Percentiles rank a stretch among this genome's conserved stretches.
Conservation (phyloP, 345 rosid species). For the Lenwebbia sp. region DNA sequence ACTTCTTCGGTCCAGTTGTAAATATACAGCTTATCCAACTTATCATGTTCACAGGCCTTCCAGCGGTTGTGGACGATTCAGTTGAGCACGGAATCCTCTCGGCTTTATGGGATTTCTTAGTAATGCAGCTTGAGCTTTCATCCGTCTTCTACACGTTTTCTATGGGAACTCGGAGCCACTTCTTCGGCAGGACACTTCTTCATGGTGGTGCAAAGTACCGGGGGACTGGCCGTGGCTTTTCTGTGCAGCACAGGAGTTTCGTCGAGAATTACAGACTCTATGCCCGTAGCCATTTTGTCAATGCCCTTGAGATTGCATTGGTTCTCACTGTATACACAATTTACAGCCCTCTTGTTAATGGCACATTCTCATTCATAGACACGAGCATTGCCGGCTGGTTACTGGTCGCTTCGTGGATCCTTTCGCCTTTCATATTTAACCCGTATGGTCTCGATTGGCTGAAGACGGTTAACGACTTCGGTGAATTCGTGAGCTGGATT, state of each 20-base stretch:
- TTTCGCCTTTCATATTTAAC: background rate
- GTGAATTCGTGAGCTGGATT: background rate
- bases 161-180: constrained; percentile 33
- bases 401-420: background rate
- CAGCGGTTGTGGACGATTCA: constrained; percentile 24
- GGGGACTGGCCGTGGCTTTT: constrained; percentile 28
- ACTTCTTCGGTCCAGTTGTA: background rate
- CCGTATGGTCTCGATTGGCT: background rate
- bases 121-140: constrained; percentile 32
- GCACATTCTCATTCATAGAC: background rate
- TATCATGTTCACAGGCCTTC: constrained; percentile 26
- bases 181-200: constrained; percentile 24
- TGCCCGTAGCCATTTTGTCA: constrained; percentile 28
- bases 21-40: constrained; percentile 9
- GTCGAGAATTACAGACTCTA: constrained; percentile 24
- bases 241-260: constrained; percentile 24
- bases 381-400: background rate
- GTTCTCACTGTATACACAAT: background rate
- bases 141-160: constrained; percentile 32
- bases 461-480: background rate
- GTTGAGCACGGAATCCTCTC: constrained; percentile 24
- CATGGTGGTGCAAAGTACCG: constrained; percentile 34
- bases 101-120: constrained; percentile 29
- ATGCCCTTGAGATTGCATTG: constrained; percentile 15
- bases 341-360: background rate